Evolutionary conservation across 2,329 filamentous ascomycete genomes (phyloP), one percentile per base, ranked within the genome.

Genomic region (Elsinoe ampelina): DNA sequence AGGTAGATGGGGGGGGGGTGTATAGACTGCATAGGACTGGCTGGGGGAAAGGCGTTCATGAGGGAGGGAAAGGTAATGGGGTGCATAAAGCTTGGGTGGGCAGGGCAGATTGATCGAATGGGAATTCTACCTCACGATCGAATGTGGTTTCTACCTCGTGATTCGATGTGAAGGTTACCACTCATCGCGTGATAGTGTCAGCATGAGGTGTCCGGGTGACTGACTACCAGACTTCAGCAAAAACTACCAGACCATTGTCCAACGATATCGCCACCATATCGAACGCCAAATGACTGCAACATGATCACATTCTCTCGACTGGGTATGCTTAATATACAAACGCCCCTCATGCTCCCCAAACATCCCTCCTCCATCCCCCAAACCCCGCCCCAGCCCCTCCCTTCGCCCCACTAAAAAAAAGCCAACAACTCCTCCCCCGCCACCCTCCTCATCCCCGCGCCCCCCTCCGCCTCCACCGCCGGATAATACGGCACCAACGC

Each of bases 401-500:
- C n/a, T n/a, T 22, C 41, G 12, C 13, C 10, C 19, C 35, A 3
- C 30, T 52, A 61, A 38, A 61, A 60, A 10, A 61, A 43, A 11
- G 59, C 60, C 57, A 59, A 58, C 70, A 96, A 70, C 73, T 96
- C 91, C 41, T 86, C 82, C 7, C 54, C 54, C 2, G 54, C 54
- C 3, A 56, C 42, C 39, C 54, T 45, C 41, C n/a, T 48, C 5
- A n/a, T 20, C 66, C 91, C 79, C 65, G 87, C 84, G 66, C 92
- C 75, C 58, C 83, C 83, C 62, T 93, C 87, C 60, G 93, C 89
- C 57, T 87, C 86, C 61, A 96, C 73, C 62, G 86, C 86, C 1
- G 92, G 93, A 69, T 96, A 98, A 67, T 95, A 96, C 1, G 93
- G 95, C 57, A 98, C 87, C 84, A 98, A 95, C 26, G 89, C 83